Base-by-base conservation (phyloP, 257 asterid species). In the Solanum bulbocastanum region DNA sequence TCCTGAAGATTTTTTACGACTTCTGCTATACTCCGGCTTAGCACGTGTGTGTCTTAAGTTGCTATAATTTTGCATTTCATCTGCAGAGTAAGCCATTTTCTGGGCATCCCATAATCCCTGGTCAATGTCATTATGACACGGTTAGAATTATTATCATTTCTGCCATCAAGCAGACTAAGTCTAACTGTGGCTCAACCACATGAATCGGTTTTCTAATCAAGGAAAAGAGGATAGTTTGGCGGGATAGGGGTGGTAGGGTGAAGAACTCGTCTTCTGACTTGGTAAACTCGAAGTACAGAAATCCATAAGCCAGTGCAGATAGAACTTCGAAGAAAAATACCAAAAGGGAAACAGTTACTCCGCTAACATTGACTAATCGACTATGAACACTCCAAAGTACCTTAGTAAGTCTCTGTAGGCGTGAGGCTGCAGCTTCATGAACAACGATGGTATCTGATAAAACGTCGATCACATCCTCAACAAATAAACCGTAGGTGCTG, bases 371-470 rank as follows among this genome's bases (percentile, higher is more conserved):
- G 66, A 84, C n/a, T 60, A 78, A 36, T 33, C 5, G 15, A 62
- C 78, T n/a, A 6, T 40, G 44, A 52, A 40, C 3, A 76, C 33
- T 72, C 20, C 25, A 40, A 23, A 37, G 46, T 89, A 91, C 98
- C 95, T 94, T 94, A 13, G 95, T 94, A 71, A 94, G 94, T 91
- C 93, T 91, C 75, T 93, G 96, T 42, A 94, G 15, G 88, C 92
- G 93, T 36, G 93, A 91, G 36, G 90, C 90, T 68, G 96, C 94
- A 86, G 96, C 93, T 88, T 93, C 95, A 27, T 90, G 90, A 49
- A 93, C 94, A 74, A 94, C 91, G 10, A 94, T 91, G 2, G 92
- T 90, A 87, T 94, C 95, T 0, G 92, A 58, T 44, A 88, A 89
- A 87, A 94, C 94, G 86, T 93, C 94, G 86, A 90, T 68, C 86